Conservation (phyloP, 2,329 filamentous ascomycete genomes). For the Hypoxylon sp. region DNA sequence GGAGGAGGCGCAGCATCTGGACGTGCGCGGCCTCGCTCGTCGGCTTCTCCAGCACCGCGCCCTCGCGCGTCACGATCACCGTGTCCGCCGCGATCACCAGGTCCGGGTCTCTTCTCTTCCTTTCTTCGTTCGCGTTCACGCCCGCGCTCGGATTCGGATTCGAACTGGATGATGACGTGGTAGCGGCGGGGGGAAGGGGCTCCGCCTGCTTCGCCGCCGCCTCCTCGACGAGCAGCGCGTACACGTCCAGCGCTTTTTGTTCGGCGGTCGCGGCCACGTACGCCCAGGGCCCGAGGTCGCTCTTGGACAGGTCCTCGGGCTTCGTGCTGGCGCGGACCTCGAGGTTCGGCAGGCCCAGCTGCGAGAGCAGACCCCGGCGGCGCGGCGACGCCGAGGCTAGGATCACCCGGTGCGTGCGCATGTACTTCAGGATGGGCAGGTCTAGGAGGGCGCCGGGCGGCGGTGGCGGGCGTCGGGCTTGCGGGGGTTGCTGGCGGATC, state of each 20-base stretch:
- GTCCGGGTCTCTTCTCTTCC: constrained; percentile 69
- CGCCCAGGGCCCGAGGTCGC: constrained; percentile 77
- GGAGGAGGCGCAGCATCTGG: constrained; percentile 80
- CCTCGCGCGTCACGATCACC: constrained; percentile 78
- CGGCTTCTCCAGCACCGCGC: constrained; percentile 90
- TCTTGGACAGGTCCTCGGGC: constrained; percentile 86
- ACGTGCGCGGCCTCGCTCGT: constrained; percentile 82
- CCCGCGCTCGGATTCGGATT: constrained; percentile 6
- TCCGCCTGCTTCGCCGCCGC: constrained; percentile 44
- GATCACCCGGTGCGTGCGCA: constrained; percentile 83
- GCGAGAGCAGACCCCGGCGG: constrained; percentile 80
- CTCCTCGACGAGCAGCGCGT: constrained; percentile 55
- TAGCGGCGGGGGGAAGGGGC: constrained; percentile 10
- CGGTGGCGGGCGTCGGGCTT: constrained; percentile 17
- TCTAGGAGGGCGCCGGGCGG: constrained; percentile 67
- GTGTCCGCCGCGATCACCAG: constrained; percentile 93
- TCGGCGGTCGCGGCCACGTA: constrained; percentile 90
- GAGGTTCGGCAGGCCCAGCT: constrained; percentile 82
- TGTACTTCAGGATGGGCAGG: constrained; percentile 78
- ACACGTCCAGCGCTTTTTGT: constrained; percentile 82
- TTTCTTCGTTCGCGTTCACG: constrained; percentile 11
- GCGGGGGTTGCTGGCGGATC: constrained; percentile 25
- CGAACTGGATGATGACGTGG: constrained; percentile 39
- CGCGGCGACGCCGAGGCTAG: constrained; percentile 91
- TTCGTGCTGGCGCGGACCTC: constrained; percentile 86